phyloP scores from a whole-genome alignment of 1,284 basidiomycete genomes.

The Fomitopsis schrenkii region DNA sequence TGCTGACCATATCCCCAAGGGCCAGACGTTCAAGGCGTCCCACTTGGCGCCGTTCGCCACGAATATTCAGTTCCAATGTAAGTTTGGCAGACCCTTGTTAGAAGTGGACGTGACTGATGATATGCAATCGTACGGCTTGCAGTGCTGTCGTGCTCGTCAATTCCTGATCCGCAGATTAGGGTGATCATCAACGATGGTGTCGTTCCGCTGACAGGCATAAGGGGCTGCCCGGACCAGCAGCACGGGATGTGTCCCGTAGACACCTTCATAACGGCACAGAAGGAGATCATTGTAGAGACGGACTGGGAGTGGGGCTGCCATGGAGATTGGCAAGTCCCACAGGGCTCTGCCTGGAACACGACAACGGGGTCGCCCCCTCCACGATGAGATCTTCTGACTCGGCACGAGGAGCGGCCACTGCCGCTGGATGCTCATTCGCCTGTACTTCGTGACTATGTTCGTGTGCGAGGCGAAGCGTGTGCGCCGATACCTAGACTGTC shows the following conservation, averaged over 20 bases:
- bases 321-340: conserved; percentile 59
- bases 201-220: conserved; percentile 71
- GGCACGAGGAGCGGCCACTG: background rate
- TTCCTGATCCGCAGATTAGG: conserved; percentile 61
- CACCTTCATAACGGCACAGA: conserved; percentile 70
- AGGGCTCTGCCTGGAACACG: conserved; percentile 39
- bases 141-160: conserved; percentile 57
- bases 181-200: conserved; percentile 88
- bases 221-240: conserved; percentile 65
- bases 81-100: conserved; percentile 20
- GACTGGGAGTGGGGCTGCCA: conserved; percentile 77
- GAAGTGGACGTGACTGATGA: background rate
- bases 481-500: no score
- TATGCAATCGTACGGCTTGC: background rate
- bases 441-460: background rate
- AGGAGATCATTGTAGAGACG: conserved; percentile 61
- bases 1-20: conserved; percentile 61
- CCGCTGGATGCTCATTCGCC: background rate
- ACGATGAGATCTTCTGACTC: background rate
- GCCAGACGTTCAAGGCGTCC: conserved; percentile 59
- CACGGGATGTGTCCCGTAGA: conserved; percentile 81
- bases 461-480: background rate
- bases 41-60: conserved; percentile 77
- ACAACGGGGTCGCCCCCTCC: conserved; percentile 19
- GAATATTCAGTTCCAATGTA: conserved; percentile 73